Evolutionary conservation across 2,329 filamentous ascomycete genomes (phyloP), one percentile per base, ranked within the genome.

Genomic region (Fusarium scirpi): DNA sequence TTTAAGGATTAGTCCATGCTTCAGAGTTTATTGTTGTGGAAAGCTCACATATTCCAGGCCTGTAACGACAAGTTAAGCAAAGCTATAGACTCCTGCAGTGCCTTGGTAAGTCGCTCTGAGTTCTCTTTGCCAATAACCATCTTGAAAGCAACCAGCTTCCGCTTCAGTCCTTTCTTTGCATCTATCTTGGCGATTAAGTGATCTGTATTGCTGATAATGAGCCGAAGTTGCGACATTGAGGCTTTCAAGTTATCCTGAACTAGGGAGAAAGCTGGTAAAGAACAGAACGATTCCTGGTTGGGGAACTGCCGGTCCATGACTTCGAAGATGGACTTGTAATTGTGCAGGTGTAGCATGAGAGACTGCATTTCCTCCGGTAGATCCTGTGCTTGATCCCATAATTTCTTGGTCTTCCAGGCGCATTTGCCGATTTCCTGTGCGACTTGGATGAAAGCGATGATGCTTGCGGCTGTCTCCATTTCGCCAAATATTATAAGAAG

Each of bases 351-450:
- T 8, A 45, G 57, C 15, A 79, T 60, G 20, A 78, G 62, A 22
- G 53, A 49, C 8, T 64, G 24, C 22, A 74, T 57, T 43, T 75
- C 69, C 1, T 70, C 53, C 0, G 77, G 74, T 24, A 78, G 49
- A 3, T 74, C 63, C 27, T 73, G 38, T 30, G 77, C 40, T 29
- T 77, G 58, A 1, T 76, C 62, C 72, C 75, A 78, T 52, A 78
- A 13, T 25, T 61, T 32, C 10, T 71, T 70, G 20, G 64, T 54
- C 22, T 73, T 74, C 45, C 74, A 22, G 2, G 73, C 64, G 30
- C 65, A 65, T 38, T 69, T 73, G 8, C 56, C 71, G 29, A 77
- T 72, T 8, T 69, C 58, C 5, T 62, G 25, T 22, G 74, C 54
- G 5, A 74, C 43, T 41, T 77, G 69, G 29, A 75, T 57, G 24